Evolutionary conservation across 73 alveolate species (phyloP), one percentile per base, ranked within the genome.

Genomic region (Durusdinium trenchii): DNA sequence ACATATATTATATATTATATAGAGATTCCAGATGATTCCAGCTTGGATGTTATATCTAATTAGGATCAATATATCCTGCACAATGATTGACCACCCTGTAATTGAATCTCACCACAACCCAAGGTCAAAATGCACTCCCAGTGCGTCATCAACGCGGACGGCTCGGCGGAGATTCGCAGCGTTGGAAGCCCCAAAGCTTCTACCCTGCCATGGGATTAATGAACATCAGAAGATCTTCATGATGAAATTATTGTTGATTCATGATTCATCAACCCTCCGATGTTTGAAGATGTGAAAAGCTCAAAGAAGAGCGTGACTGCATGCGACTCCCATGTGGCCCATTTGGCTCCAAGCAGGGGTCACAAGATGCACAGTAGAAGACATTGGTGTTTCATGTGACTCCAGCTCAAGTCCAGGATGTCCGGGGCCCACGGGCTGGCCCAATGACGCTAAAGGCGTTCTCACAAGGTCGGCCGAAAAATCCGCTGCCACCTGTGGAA

Each of bases 51-150:
- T n/a, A n/a, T n/a, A n/a, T n/a, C n/a, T n/a, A n/a, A n/a, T 62
- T 40, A 10, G 38, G 14, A 7, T 62, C 9, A 35, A 62, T 20
- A 62, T 62, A 40, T 62, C n/a, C 4, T 62, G 76, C 76, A 62
- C 51, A 36, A 40, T 38, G 52, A n/a, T 71, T 28, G 51, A n/a
- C 84, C n/a, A n/a, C n/a, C n/a, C n/a, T n/a, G n/a, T n/a, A n/a
- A n/a, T n/a, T n/a, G n/a, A n/a, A n/a, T n/a, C 20, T 9, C 64
- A 54, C 20, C 28, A 9, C 64, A 54, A 54, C 16, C 30, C 67
- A 38, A 91, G 97, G 97, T 91, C 89, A 91, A 91, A 76, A 91
- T 91, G 97, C 97, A 91, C 81, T 91, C 97, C 42, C 97, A 91
- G 89, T 91, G 97, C 61, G 89, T 91, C 78, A 91, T 91, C 97